A percentile compares a stretch with the other conserved stretches of the same genome.
Evolutionary conservation across 2,329 filamentous ascomycete genomes (phyloP).

Genomic region (Biscogniauxia sp.): DNA sequence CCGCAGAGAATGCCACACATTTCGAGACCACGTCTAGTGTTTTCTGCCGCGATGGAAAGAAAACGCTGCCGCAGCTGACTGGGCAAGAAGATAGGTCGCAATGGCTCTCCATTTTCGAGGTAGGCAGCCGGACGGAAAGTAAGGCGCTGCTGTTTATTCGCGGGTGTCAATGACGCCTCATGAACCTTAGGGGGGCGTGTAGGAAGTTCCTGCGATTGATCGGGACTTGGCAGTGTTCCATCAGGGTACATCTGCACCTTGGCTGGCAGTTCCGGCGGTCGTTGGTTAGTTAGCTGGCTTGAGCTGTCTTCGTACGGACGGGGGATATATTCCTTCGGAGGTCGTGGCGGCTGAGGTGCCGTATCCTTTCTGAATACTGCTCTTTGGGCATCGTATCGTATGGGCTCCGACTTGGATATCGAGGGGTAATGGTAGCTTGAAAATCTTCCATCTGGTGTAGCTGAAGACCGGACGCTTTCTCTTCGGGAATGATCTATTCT

Average conservation of each 20-base stretch:
- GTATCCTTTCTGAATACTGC: constrained; percentile 15
- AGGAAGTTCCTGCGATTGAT: constrained; percentile 20
- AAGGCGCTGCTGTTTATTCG: constrained; percentile 55
- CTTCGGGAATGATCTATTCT: constrained; percentile 17
- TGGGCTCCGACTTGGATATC: constrained; percentile 49
- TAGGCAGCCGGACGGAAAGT: constrained; percentile 84
- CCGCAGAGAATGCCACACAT: constrained; percentile 95
- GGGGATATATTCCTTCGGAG: constrained; percentile 35
- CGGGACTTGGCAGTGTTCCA: constrained; percentile 24
- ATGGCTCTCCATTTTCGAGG: constrained; percentile 82
- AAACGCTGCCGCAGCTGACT: constrained; percentile 71
- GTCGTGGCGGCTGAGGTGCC: constrained; percentile 35
- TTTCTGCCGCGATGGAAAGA: constrained; percentile 68
- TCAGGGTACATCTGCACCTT: constrained; percentile 31
- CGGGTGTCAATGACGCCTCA: constrained; percentile 20
- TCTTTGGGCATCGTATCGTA: constrained; percentile 41
- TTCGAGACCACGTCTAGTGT: constrained; percentile 81
- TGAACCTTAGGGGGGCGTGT: constrained; percentile 33
- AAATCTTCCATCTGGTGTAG: constrained; percentile 7
- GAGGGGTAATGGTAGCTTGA: constrained; percentile 55
- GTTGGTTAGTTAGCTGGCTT: constrained; percentile 7
- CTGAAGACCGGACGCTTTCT: neutral
- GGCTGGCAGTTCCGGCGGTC: constrained; percentile 30
- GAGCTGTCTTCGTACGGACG: constrained; percentile 5
- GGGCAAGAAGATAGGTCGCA: constrained; percentile 86